phyloP scores from a whole-genome alignment of 2,329 filamentous ascomycete genomes.

The Madurella fahalii region DNA sequence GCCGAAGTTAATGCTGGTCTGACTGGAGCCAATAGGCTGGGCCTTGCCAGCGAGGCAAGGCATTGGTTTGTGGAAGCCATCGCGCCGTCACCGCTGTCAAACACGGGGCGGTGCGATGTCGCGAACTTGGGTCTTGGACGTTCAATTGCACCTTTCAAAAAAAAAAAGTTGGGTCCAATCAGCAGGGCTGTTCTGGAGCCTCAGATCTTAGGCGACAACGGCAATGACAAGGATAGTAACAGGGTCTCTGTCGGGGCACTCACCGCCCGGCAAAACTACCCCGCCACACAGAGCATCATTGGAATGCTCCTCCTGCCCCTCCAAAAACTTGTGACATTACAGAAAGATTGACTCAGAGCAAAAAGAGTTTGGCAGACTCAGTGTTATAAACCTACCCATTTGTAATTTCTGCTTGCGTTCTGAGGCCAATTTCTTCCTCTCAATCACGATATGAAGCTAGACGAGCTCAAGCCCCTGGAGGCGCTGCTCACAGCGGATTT shows the following conservation, averaged over 20 bases:
- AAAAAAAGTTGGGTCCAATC: constrained; percentile 22
- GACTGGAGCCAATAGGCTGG: constrained; percentile 40
- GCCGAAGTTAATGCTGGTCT: constrained; percentile 39
- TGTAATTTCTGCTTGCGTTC: neutral
- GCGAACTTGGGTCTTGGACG: constrained; percentile 23
- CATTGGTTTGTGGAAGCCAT: constrained; percentile 54
- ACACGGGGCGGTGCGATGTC: constrained; percentile 22
- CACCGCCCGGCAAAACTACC: constrained; percentile 24
- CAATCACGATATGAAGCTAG: constrained; percentile 48
- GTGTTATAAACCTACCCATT: neutral
- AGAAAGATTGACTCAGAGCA: constrained; percentile 7
- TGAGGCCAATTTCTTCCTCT: neutral
- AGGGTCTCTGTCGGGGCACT: neutral
- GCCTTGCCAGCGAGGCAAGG: constrained; percentile 51
- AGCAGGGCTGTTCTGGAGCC: constrained; percentile 6
- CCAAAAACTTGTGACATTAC: constrained; percentile 23
- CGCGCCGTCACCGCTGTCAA: constrained; percentile 11
- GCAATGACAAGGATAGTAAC: neutral
- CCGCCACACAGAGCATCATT: constrained; percentile 15
- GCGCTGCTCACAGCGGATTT: constrained; percentile 61
- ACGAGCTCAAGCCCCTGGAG: constrained; percentile 51
- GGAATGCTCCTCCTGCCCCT: constrained; percentile 16
- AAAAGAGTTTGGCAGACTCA: neutral
- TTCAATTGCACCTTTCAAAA: constrained; percentile 13
- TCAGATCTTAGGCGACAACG: constrained; percentile 17